Evolutionary conservation across 2,329 filamentous ascomycete species (phyloP).

Genomic region (Cladophialophora carrionii): DNA sequence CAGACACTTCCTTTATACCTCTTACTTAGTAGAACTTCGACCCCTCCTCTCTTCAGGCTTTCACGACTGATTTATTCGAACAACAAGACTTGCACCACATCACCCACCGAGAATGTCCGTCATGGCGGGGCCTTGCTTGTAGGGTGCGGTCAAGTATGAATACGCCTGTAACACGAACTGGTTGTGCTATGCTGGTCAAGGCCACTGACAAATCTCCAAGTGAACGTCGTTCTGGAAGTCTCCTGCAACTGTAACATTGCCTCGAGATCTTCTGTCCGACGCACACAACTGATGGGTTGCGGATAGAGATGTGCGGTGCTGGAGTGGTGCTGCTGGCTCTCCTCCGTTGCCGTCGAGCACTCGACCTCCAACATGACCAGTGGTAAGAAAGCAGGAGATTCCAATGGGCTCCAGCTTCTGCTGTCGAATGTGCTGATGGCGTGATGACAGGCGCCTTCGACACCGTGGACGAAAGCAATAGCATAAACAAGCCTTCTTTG

Average conservation of each 20-base stretch:
- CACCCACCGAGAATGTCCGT: slow-evolving; percentile 17
- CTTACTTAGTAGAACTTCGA: background rate
- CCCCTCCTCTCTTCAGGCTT: background rate
- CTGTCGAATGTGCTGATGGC: background rate
- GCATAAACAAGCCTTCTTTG: slow-evolving; percentile 59
- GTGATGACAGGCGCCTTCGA: slow-evolving; percentile 47
- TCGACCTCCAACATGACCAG: slow-evolving; percentile 53
- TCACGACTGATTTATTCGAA: background rate
- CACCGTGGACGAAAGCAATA: slow-evolving; percentile 54
- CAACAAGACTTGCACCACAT: background rate
- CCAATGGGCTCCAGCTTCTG: background rate
- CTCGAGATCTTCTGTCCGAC: background rate
- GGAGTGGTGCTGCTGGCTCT: slow-evolving; percentile 57
- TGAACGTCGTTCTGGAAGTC: slow-evolving; percentile 50
- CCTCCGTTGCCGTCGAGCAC: slow-evolving; percentile 58
- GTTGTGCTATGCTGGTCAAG: slow-evolving; percentile 1
- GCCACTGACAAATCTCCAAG: slow-evolving; percentile 40
- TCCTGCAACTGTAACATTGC: slow-evolving; percentile 54
- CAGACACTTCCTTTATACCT: background rate
- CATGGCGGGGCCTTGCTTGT: slow-evolving; percentile 44
- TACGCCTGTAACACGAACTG: slow-evolving; percentile 37
- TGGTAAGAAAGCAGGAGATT: slow-evolving; percentile 41
- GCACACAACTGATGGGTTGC: background rate
- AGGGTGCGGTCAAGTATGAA: slow-evolving; percentile 41
- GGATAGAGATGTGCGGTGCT: slow-evolving; percentile 54